phyloP scores from a whole-genome alignment of 192 early-diverging fungal species.

The Coemansia sp. region DNA sequence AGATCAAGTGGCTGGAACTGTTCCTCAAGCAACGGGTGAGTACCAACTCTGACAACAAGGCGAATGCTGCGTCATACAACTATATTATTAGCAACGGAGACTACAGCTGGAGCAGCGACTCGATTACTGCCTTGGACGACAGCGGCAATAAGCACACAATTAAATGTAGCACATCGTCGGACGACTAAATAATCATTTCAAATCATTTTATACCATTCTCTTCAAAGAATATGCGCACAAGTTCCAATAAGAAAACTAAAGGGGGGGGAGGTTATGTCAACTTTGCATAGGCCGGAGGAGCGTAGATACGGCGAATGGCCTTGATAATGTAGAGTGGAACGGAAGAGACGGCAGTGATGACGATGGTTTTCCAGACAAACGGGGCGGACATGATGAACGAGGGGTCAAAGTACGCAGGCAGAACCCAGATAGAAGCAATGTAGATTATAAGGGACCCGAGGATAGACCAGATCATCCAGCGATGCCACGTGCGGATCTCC shows the following conservation, averaged over 20 bases:
- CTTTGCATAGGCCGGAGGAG: constrained; percentile 90
- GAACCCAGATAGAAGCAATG: constrained; percentile 82
- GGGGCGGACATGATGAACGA: constrained; percentile 79
- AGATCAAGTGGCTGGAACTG: background rate
- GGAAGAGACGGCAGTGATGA: constrained; percentile 85
- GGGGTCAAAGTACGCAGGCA: constrained; percentile 90
- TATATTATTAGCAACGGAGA: background rate
- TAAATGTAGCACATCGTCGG: too few species aligned
- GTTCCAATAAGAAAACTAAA: too few species aligned
- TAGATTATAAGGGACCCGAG: constrained; percentile 81
- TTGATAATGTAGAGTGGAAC: constrained; percentile 88
- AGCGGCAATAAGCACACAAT: background rate
- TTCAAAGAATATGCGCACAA: too few species aligned
- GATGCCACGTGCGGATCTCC: constrained; percentile 94
- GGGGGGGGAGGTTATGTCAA: too few species aligned
- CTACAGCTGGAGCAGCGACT: background rate
- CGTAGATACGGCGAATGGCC: constrained; percentile 70
- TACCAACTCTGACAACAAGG: background rate
- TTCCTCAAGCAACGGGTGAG: background rate
- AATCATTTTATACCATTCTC: too few species aligned
- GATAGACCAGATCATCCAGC: constrained; percentile 83
- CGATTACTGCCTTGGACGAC: background rate
- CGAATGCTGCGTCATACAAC: background rate
- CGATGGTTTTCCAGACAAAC: constrained; percentile 88
- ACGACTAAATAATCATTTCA: too few species aligned